Percentiles rank a stretch among this genome's conserved stretches.
Evolutionary conservation across 2,329 filamentous ascomycete species (phyloP).

Genomic region (Didymella pinodella): DNA sequence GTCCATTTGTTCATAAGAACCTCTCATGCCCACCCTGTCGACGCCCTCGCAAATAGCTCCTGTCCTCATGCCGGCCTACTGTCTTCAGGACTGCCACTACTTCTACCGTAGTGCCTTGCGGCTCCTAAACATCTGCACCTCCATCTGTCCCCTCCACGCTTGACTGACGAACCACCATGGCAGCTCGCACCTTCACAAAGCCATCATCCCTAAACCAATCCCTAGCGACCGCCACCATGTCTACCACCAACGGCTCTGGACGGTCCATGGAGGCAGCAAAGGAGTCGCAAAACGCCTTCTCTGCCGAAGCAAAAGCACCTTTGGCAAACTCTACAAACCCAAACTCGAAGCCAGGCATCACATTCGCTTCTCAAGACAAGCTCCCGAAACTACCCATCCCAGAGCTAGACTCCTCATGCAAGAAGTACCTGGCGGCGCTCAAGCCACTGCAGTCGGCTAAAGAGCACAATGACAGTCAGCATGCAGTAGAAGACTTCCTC

Average conservation of each 20-base stretch:
- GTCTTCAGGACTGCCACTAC: conserved; percentile 87
- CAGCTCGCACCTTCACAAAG: conserved; percentile 74
- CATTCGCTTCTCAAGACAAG: conserved; percentile 86
- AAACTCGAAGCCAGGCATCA: conserved; percentile 74
- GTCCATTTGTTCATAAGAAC: conserved; percentile 47
- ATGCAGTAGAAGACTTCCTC: conserved; percentile 84
- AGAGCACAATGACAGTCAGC: conserved; percentile 82
- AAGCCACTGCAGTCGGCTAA: conserved; percentile 80
- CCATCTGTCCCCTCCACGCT: conserved; percentile 77
- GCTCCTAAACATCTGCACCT: conserved; percentile 82
- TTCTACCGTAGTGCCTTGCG: conserved; percentile 91
- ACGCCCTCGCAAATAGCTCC: conserved; percentile 29
- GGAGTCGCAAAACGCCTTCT: conserved; percentile 59
- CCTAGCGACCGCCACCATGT: conserved; percentile 52
- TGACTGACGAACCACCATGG: conserved; percentile 64
- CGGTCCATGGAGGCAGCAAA: conserved; percentile 62
- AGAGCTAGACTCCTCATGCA: conserved; percentile 78
- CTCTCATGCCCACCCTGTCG: conserved; percentile 23
- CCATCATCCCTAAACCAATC: conserved; percentile 77
- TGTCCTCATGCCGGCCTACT: conserved; percentile 76
- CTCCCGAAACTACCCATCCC: conserved; percentile 93
- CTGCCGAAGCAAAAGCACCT: conserved; percentile 57
- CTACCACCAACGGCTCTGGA: conserved; percentile 48
- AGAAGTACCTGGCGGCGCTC: conserved; percentile 80
- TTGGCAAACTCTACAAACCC: conserved; percentile 60